phyloP scores from a whole-genome alignment of 192 early-diverging fungal species.

The Coemansia aciculifera region DNA sequence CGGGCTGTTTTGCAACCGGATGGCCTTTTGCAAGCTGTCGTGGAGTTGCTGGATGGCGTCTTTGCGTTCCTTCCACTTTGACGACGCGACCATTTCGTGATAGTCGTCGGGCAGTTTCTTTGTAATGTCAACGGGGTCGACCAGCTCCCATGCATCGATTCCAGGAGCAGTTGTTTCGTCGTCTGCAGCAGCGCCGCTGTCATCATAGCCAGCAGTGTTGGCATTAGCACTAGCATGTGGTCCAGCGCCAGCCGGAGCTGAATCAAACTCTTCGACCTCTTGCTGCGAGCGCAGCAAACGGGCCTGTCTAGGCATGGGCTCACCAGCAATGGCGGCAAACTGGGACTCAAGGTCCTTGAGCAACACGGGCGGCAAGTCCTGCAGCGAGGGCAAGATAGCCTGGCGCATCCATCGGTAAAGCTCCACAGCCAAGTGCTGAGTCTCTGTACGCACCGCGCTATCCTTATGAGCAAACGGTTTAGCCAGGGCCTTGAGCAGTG shows the following conservation, averaged over 20 bases:
- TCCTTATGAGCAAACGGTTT: slow-evolving; percentile 94
- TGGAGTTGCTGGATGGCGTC: slow-evolving; percentile 81
- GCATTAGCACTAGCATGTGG: slow-evolving; percentile 22
- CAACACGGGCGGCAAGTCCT: slow-evolving; percentile 92
- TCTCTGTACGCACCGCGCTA: slow-evolving; percentile 88
- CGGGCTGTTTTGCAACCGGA: slow-evolving; percentile 45
- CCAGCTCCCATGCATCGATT: slow-evolving; percentile 78
- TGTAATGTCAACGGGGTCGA: slow-evolving; percentile 89
- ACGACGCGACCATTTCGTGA: slow-evolving; percentile 61
- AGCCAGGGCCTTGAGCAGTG: slow-evolving; percentile 78
- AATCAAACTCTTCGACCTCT: slow-evolving; percentile 51
- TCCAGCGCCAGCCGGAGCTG: neutral
- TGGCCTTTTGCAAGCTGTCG: slow-evolving; percentile 32
- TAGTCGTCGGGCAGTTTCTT: slow-evolving; percentile 83
- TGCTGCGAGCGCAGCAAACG: slow-evolving; percentile 83
- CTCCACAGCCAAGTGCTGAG: slow-evolving; percentile 74
- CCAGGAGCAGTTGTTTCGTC: slow-evolving; percentile 42
- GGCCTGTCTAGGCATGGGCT: slow-evolving; percentile 60
- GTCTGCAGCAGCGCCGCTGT: slow-evolving; percentile 7
- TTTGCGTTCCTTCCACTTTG: slow-evolving; percentile 97
- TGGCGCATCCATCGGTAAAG: slow-evolving; percentile 91
- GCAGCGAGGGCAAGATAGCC: slow-evolving; percentile 75
- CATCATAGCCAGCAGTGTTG: slow-evolving; percentile 33
- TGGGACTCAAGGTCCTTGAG: slow-evolving; percentile 86
- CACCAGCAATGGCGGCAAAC: slow-evolving; percentile 70